Base-by-base conservation (phyloP, 805 yeast genomes). In the Ogataea siamensis region DNA sequence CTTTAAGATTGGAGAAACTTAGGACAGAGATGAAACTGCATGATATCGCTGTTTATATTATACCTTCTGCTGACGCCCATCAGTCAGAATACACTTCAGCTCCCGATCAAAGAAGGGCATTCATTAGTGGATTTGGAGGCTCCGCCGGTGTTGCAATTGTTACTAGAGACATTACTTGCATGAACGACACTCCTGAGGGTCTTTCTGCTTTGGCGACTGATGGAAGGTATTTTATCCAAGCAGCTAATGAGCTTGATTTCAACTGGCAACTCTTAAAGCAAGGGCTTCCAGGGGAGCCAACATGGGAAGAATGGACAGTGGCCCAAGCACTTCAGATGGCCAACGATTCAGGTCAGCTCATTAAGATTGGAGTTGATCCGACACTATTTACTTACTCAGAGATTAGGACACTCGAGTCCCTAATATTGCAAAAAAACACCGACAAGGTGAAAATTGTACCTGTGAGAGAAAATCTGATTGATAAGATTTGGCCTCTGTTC, bases 11-110 rank as follows among this genome's bases (percentile, higher is more conserved):
- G 34, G 70, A 64, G 27, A 68, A 66, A 14, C 64, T 89, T 42
- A 73, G 97, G 53, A 50, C 63, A 27, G 67, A 73, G 44, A 86
- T 93, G 89, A 73, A 70, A 29, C 62, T 69, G 30, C 59, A 76
- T 40, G 51, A 55, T 34, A 57, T 91, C 25, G 86, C 82, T 8
- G 80, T 87, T 22, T 91, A 93, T 59, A 69, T 76, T 10, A 42
- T 64, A 12, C 81, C 82, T 6, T 71, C 79, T 7, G 81, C 76
- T 55, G 84, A 78, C 57, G 76, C 73, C 35, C 84, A 78, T 57
- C 83, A 77, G 57, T 67, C 75, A n/a, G 83, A 78, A 53, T 77
- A 77, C 46, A 76, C 76, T 16, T 66, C 80, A 1, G 49, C 68
- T 3, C 60, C 62, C 32, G 83, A 78, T 51, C 78, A 77, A 53